Conservation (phyloP, 139 green algal species). For the Bryopsis sp. region DNA sequence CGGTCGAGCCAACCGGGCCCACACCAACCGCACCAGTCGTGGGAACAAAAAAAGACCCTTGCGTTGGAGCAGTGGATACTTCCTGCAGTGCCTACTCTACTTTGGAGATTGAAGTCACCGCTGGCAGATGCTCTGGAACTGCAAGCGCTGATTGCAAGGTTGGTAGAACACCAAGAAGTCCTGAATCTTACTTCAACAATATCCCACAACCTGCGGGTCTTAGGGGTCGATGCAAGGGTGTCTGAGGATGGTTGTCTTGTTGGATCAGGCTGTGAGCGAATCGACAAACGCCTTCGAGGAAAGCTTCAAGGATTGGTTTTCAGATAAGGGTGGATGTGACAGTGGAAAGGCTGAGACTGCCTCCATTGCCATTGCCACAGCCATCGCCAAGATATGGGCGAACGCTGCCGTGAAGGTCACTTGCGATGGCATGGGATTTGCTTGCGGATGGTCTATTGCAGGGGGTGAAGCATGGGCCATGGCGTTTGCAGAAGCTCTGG, state of each 20-base stretch:
- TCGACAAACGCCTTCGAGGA: neutral
- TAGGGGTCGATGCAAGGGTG: no score
- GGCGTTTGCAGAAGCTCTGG: neutral
- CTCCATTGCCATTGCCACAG: neutral
- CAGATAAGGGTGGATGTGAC: neutral
- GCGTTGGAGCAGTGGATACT: no score
- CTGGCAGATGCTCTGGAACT: neutral
- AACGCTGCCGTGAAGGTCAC: neutral
- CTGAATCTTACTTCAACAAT: no score
- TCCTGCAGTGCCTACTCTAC: neutral
- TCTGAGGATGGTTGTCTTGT: no score
- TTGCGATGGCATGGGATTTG: neutral
- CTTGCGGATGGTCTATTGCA: neutral
- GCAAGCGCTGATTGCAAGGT: neutral
- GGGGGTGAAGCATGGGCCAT: neutral
- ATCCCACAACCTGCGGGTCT: neutral
- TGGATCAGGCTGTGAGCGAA: neutral
- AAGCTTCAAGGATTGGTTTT: neutral
- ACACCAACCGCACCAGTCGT: no score
- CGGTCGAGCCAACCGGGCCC: no score
- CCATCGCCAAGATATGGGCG: neutral
- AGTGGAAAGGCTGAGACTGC: neutral
- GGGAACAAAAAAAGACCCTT: no score
- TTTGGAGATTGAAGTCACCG: neutral
- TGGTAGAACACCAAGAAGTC: no score